Evolutionary conservation across 345 rosid genomes (phyloP), one percentile per base, ranked within the genome.

Genomic region (Luvunga scandens): DNA sequence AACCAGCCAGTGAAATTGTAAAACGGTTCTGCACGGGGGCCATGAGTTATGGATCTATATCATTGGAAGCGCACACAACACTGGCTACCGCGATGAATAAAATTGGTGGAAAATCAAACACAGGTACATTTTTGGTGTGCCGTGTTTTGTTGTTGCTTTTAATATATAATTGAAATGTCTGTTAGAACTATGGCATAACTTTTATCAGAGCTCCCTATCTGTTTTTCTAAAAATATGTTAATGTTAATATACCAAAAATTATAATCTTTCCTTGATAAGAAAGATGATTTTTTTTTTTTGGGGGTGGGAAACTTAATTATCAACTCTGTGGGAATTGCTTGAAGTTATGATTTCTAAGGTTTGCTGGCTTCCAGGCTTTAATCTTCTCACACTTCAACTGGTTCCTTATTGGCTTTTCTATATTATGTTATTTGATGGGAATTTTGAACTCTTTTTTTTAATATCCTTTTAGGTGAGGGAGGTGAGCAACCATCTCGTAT

Each of bases 1-100:
- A 97, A 83, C 92, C 97, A 28, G 98, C 98, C 25, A 92, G 98
- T 81, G 99, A 97, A 83, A 97, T 97, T 83, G 99, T 97, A 33
- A 97, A 97, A 82, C 88, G 99, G 69, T 97, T 97, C 77, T 93
- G 97, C 84, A 97, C 99, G 3, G 99, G 99, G 19, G 99, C 99
- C 30, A 94, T 97, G 99, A 97, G 99, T 82, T 97, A 97, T 84
- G 99, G 99, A 79, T 97, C 99, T 5, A 97, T 97, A 80, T 94
- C 99, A 69, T 67, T 92, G 77, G 99, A 97, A 89, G 99, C 99
- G 16, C 99, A 97, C 75, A 21, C 91, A 9, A 87, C 98, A 0
- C 84, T 97, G 75, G 99, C 99, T 45, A 83, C 90, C 25, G 99
- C 99, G 39, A 97, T 97, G 99, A 97, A 97, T 81, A 88, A 76